Evolutionary conservation across 1,284 basidiomycete genomes (phyloP).

Genomic region (Coniferiporia weirii): DNA sequence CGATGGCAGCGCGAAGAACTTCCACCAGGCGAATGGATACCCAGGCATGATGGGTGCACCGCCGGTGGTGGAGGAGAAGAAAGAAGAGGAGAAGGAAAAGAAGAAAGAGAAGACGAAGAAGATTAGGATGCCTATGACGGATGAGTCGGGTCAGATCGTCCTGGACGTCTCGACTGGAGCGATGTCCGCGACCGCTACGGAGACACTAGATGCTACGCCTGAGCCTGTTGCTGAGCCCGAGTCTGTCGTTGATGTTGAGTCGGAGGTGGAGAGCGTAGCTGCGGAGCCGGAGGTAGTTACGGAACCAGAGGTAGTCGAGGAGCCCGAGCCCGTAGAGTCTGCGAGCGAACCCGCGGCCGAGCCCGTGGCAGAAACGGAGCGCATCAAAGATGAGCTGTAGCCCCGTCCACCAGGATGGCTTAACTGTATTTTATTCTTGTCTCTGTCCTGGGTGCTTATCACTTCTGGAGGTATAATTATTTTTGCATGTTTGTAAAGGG

Average conservation of each 20-base stretch:
- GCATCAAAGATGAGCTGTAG: constrained; percentile 17
- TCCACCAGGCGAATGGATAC: constrained; percentile 40
- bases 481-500: background rate
- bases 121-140: constrained; percentile 29
- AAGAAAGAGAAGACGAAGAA: constrained; percentile 23
- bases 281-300: background rate
- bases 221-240: constrained; percentile 8
- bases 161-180: constrained; percentile 22
- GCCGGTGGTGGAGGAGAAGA: constrained; percentile 18
- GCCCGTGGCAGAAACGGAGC: background rate
- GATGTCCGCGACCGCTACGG: constrained; percentile 5
- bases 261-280: background rate
- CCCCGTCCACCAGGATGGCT: background rate
- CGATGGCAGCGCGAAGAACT: constrained; percentile 39
- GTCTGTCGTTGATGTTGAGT: background rate
- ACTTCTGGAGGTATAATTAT: background rate
- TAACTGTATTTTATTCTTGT: constrained; percentile 5
- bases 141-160: constrained; percentile 27
- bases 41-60: constrained; percentile 38
- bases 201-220: background rate
- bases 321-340: constrained; percentile 1
- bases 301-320: background rate
- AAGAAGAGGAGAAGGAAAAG: constrained; percentile 3
- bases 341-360: background rate
- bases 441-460: background rate